Evolutionary conservation across 2,329 filamentous ascomycete species (phyloP).

Genomic region (Cercospora zeina): DNA sequence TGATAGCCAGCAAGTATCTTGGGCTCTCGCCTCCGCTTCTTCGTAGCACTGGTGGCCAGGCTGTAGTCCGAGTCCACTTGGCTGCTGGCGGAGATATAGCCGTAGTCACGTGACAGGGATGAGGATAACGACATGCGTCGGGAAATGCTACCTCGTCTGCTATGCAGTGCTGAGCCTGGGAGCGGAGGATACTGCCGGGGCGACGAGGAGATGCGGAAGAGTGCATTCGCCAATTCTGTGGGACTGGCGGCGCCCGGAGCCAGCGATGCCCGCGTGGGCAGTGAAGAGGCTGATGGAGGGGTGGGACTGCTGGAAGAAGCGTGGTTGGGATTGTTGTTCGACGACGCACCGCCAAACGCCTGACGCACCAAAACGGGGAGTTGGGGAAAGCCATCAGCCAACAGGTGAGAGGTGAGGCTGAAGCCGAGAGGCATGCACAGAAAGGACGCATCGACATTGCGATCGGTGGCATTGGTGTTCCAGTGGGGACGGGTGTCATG

Average conservation of each 20-base stretch:
- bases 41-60: slow-evolving; percentile 15
- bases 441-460: slow-evolving; percentile 17
- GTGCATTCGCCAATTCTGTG: slow-evolving; percentile 16
- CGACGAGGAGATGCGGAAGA: slow-evolving; percentile 14
- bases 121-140: slow-evolving; percentile 15
- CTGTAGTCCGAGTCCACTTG: slow-evolving; percentile 22
- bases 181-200: slow-evolving; percentile 16
- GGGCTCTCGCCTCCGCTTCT: slow-evolving; percentile 19
- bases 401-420: slow-evolving; percentile 15
- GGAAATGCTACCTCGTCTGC: slow-evolving; percentile 15
- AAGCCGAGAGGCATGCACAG: slow-evolving; percentile 14
- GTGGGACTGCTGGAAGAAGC: slow-evolving; percentile 3
- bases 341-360: slow-evolving; percentile 4
- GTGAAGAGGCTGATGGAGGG: slow-evolving; percentile 4
- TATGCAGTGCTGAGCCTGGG: slow-evolving; percentile 15
- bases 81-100: slow-evolving; percentile 23
- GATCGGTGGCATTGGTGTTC: slow-evolving; percentile 14
- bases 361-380: slow-evolving; percentile 16
- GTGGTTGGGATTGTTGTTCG: slow-evolving; percentile 9
- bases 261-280: neutral
- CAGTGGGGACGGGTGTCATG: slow-evolving; percentile 14
- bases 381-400: slow-evolving; percentile 14
- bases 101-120: slow-evolving; percentile 18
- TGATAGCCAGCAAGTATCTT: slow-evolving; percentile 19
- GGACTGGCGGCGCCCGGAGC: slow-evolving; percentile 13